Evolutionary conservation across 108 stramenopile species (phyloP).

Genomic region (Cyclotella cryptica): DNA sequence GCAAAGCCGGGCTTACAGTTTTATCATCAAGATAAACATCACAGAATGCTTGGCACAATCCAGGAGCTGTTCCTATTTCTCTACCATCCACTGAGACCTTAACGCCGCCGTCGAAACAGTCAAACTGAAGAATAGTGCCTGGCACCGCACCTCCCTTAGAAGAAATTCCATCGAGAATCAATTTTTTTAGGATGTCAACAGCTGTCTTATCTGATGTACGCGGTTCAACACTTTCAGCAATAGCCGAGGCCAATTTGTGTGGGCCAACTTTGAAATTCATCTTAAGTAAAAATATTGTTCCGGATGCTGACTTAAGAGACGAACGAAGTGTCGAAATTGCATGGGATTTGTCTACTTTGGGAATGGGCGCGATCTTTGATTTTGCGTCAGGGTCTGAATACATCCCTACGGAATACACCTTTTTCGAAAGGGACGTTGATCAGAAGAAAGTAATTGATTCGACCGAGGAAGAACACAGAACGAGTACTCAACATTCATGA

Average conservation of each 20-base stretch:
- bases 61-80: conserved; percentile 64
- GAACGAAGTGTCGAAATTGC: conserved; percentile 63
- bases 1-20: conserved; percentile 70
- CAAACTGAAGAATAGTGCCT: conserved; percentile 80
- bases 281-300: conserved; percentile 68
- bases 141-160: conserved; percentile 71
- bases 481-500: background rate
- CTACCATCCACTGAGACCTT: conserved; percentile 79
- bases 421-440: background rate
- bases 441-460: background rate
- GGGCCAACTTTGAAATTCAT: conserved; percentile 91
- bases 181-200: conserved; percentile 69
- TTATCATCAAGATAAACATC: conserved; percentile 89
- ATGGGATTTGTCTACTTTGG: conserved; percentile 56
- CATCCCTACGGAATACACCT: conserved; percentile 85
- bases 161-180: conserved; percentile 75
- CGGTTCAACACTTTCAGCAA: conserved; percentile 81
- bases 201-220: conserved; percentile 58
- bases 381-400: conserved; percentile 67
- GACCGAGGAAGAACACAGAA: background rate
- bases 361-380: conserved; percentile 48
- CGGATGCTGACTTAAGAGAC: conserved; percentile 54
- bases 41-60: conserved; percentile 74
- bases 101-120: conserved; percentile 65
- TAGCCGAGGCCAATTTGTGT: conserved; percentile 86